These are phyloP conservation scores for Xylariales sp. DNA, from an alignment of 2,329 filamentous ascomycete species.

Conservation along the genomic window DNA sequence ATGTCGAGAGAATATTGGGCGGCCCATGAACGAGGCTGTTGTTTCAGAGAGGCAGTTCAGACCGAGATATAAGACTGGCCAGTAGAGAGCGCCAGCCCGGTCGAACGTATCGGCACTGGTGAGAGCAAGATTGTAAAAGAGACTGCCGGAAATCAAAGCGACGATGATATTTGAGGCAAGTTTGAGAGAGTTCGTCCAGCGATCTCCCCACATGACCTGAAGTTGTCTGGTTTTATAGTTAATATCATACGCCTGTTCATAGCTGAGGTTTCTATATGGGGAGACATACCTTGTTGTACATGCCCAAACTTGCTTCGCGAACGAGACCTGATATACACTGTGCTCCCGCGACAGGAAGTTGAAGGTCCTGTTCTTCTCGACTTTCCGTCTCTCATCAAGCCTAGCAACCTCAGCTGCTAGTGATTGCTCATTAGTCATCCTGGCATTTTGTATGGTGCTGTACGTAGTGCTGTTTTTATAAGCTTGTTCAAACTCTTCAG, in stretches of 20 bases:
- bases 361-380: conserved; percentile 64
- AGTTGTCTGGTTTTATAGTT: conserved; percentile 40
- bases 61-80: conserved; percentile 71
- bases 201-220: conserved; percentile 49
- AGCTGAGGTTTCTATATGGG: neutral
- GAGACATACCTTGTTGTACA: conserved; percentile 22
- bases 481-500: neutral
- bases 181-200: conserved; percentile 46
- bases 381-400: conserved; percentile 47
- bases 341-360: conserved; percentile 61
- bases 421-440: conserved; percentile 53
- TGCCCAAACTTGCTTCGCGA: conserved; percentile 15
- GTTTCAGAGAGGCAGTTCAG: conserved; percentile 70
- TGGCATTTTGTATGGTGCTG: neutral
- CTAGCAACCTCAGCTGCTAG: conserved; percentile 54
- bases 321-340: conserved; percentile 21
- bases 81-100: conserved; percentile 71
- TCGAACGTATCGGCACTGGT: conserved; percentile 65
- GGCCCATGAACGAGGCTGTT: conserved; percentile 68
- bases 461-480: neutral
- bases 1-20: conserved; percentile 76
- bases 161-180: conserved; percentile 45
- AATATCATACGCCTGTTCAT: neutral
- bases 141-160: conserved; percentile 50
- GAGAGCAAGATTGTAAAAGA: conserved; percentile 49